These are phyloP conservation scores for Chaetoscypha palmicola DNA, from an alignment of 2,329 filamentous ascomycete species.

Conservation along the genomic window DNA sequence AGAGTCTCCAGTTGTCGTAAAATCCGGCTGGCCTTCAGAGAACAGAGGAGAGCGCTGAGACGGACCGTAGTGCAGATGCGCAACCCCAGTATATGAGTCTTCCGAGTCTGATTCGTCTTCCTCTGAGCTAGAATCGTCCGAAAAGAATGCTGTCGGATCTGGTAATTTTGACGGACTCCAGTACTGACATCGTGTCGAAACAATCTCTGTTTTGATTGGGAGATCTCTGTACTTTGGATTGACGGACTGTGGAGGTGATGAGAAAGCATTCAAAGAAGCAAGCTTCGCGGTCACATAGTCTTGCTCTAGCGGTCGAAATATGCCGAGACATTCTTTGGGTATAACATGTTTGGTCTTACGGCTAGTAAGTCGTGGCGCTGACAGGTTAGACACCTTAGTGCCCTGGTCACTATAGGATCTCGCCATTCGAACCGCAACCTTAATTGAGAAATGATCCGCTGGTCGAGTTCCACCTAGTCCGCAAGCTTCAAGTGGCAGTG, in stretches of 20 bases:
- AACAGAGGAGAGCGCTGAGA: background rate
- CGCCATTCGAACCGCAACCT: constrained; percentile 36
- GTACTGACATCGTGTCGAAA: constrained; percentile 9
- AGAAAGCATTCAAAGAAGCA: constrained; percentile 4
- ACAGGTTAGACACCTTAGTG: constrained; percentile 14
- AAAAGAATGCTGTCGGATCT: constrained; percentile 16
- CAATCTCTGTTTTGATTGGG: constrained; percentile 17
- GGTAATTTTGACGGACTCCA: constrained; percentile 21
- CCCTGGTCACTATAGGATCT: background rate
- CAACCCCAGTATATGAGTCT: constrained; percentile 1
- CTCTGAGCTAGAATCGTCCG: constrained; percentile 8
- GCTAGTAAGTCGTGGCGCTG: constrained; percentile 6
- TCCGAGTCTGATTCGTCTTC: constrained; percentile 10
- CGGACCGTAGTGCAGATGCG: background rate
- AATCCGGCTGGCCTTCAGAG: background rate
- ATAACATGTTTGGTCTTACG: constrained; percentile 17
- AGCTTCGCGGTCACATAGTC: constrained; percentile 8
- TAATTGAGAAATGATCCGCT: constrained; percentile 56
- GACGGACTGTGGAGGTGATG: background rate
- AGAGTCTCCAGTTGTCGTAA: background rate
- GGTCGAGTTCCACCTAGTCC: constrained; percentile 53
- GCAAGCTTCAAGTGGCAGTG: constrained; percentile 44
- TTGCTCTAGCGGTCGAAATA: constrained; percentile 8
- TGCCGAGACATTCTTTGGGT: constrained; percentile 14
- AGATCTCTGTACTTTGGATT: background rate